Evolutionary conservation across 148 eudicot species (phyloP), one percentile per base, ranked within the genome.

Genomic region (Camellia lanceoleosa): DNA sequence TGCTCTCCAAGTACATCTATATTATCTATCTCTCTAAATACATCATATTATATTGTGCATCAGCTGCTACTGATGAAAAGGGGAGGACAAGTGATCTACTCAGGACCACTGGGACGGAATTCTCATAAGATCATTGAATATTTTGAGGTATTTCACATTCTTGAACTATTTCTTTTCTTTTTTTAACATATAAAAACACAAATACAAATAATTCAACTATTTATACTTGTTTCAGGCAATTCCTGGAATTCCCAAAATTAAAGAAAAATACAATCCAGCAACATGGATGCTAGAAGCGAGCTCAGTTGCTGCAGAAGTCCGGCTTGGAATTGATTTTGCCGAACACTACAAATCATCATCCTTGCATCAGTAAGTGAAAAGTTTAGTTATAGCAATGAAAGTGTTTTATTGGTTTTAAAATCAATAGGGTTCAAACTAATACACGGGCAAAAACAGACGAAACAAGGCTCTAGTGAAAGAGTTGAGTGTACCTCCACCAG

Each of bases 211-310:
- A 69, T 55, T 46, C 14, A 2, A 49, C 13, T 65, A 23, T 44
- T 23, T 49, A n/a, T 47, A 19, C 61, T 61, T 7, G 41, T 55
- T 55, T 54, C 77, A 85, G 87, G 83, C 44, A 38, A 54, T 87
- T 44, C 44, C 79, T 8, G 88, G 90, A 38, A 85, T 88, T 18
- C 56, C 82, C 18, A 83, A 85, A 81, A 85, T 88, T 19, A 75
- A 68, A 77, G 88, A 88, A 9, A 81, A 81, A 12, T 83, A 88
- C 75, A 88, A 88, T 83, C 90, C 88, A 44, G 90, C 90, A 7
- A 83, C 90, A 38, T 88, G 90, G 90, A 88, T 88, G 90, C 77
- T 88, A 73, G 90, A 88, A 80, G 88, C 82, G 20, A 85, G 88
- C 61, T 83, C 90, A 38, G 23, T 77, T 10, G 82, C 82, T 3